Evolutionary conservation across 1,284 basidiomycete species (phyloP), one percentile per base, ranked within the genome.

Genomic region (Mixia osmundae): DNA sequence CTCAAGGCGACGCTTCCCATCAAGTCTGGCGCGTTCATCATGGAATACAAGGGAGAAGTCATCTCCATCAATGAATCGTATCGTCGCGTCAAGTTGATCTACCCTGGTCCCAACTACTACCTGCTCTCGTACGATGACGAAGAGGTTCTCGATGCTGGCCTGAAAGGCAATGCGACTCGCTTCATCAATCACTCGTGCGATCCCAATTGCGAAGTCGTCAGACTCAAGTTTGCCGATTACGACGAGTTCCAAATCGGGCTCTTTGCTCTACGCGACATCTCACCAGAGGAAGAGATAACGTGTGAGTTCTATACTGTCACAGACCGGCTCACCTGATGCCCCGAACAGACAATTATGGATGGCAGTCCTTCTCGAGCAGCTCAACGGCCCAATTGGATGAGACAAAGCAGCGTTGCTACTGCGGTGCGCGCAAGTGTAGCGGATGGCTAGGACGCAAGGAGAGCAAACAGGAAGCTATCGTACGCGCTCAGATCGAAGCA

Each of bases 121-220:
- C 59, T 60, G 10, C 48, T 60, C n/a, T 56, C 55, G 7, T 62
- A 62, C 38, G 58, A 60, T 34, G 53, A 52, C 15, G 52, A 56
- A 41, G 61, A 63, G 44, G 59, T 61, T 12, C 54, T 63, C 21
- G 61, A 62, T 46, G 56, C 61, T 15, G 60, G 61, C 3, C 42
- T 54, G 39, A 46, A 50, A 38, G 61, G 61, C 14, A 62, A 61
- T 45, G 54, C 57, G 19, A 55, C 60, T 3, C 46, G 61, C 12
- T 63, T 61, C 48, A 58, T 39, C 25, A 36, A 36, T 24, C 44
- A 61, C 42, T 54, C 55, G 2, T 61, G 59, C 34, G 47, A 47
- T 5, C 58, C 59, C 1, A 61, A 60, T 33, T 47, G 60, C 21
- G 54, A 57, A 33, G 55, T 61, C 10, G 50, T 54, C 21, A 55